These are phyloP conservation scores for Parastagonospora avenae DNA, from an alignment of 2,329 filamentous ascomycete genomes.

Conservation along the genomic window DNA sequence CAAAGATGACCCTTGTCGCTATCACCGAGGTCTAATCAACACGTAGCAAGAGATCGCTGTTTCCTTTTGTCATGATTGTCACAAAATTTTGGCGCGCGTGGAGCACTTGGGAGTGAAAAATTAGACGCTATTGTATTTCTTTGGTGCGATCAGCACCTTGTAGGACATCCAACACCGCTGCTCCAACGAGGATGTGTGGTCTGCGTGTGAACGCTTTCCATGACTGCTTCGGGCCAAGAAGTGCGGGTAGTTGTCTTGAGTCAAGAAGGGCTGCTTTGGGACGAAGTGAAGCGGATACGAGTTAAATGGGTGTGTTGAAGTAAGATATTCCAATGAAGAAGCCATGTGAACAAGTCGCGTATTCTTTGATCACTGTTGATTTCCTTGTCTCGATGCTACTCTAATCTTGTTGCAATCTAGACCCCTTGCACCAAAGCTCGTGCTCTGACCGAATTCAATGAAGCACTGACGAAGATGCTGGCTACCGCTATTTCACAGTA, in stretches of 20 bases:
- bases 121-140: conserved; percentile 2
- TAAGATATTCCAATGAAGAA: conserved; percentile 6
- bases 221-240: conserved; percentile 1
- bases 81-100: conserved; percentile 3
- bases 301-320: background rate
- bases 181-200: conserved; percentile 1
- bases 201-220: background rate
- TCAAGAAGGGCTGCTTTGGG: background rate
- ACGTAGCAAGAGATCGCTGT: conserved; percentile 6
- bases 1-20: conserved; percentile 48
- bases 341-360: background rate
- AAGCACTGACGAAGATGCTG: too few species aligned
- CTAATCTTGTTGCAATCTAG: too few species aligned
- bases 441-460: background rate
- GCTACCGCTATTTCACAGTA: background rate
- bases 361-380: background rate
- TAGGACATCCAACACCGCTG: conserved; percentile 6
- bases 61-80: conserved; percentile 1
- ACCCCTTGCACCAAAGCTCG: too few species aligned
- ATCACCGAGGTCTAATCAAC: conserved; percentile 44
- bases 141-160: background rate
- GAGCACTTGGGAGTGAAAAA: conserved; percentile 1
- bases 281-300: background rate
- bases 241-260: background rate
- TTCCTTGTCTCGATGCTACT: too few species aligned